A percentile compares a stretch with the other conserved stretches of the same genome.
Conservation (phyloP, 2,329 filamentous ascomycete species). For the Trichophyton simii region DNA sequence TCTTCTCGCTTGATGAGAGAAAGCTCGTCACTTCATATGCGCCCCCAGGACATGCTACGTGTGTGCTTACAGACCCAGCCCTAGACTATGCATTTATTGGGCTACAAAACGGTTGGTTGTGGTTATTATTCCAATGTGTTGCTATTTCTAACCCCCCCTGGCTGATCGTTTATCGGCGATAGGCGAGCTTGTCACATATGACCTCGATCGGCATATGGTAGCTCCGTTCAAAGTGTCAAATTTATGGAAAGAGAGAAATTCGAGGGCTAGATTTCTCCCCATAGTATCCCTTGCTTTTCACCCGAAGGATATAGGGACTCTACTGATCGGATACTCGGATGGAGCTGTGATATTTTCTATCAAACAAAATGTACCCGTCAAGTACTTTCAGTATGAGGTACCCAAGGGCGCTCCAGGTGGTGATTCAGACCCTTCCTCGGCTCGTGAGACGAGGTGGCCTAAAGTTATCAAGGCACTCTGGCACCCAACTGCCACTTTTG, state of each 20-base stretch:
- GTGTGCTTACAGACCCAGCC: constrained; percentile 71
- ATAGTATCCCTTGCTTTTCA: constrained; percentile 75
- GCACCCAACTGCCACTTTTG: constrained; percentile 88
- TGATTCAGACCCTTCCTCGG: constrained; percentile 50
- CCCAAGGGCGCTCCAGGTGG: constrained; percentile 73
- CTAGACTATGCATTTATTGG: constrained; percentile 89
- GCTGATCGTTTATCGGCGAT: neutral
- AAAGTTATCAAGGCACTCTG: constrained; percentile 72
- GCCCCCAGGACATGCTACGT: constrained; percentile 62
- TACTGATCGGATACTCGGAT: constrained; percentile 80
- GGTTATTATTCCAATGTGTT: neutral
- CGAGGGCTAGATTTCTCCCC: constrained; percentile 49
- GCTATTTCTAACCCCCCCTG: neutral
- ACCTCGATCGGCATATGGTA: constrained; percentile 68
- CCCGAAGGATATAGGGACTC: constrained; percentile 79
- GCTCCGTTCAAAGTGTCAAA: constrained; percentile 75
- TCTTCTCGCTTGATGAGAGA: constrained; percentile 69
- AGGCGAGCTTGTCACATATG: constrained; percentile 81
- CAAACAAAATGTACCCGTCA: constrained; percentile 69
- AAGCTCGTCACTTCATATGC: constrained; percentile 56
- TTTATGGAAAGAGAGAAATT: constrained; percentile 65
- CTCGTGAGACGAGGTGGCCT: constrained; percentile 55
- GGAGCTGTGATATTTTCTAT: constrained; percentile 88
- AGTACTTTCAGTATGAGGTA: constrained; percentile 73
- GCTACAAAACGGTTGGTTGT: constrained; percentile 48